Evolutionary conservation across 768 basidiomycete species (phyloP), one percentile per base, ranked within the genome.

Genomic region (Glaciozyma martinii): DNA sequence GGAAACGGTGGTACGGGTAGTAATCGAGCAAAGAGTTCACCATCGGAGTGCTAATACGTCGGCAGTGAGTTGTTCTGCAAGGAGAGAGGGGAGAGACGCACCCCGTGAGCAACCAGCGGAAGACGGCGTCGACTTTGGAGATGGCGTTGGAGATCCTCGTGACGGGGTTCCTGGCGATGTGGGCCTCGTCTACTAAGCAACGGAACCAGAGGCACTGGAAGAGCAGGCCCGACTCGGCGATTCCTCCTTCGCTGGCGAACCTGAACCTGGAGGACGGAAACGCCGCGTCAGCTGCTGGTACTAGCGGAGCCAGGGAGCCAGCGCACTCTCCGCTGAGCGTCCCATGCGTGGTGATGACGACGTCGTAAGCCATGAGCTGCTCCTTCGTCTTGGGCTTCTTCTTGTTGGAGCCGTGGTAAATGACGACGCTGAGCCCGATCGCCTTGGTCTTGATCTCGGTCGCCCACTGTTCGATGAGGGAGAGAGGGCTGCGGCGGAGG

Each of bases 131-230:
- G 23, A 92, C 79, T 18, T 80, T 87, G 66, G 84, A 88, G 64
- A 88, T 88, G 0, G 88, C 90, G 30, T 85, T 71, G 5, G 89
- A 84, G 37, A 83, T 83, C 72, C 90, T 88, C 2, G 80, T 87
- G 46, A 81, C 85, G 56, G 83, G 80, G 72, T 92, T 91, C 79
- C 91, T 91, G 78, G 92, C 91, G 72, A 87, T 89, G 74, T 93
- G 55, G 16, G 42, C 46, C 27, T 78, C 23, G 78, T 77, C 66
- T 77, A 76, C 53, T 70, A 71, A 61, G 7, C 5, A 6, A 13
- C 37, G 37, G 12, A 12, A 40, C 10, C 10, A 40, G 10, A 40
- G 37, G 37, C 37, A 40, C 37, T 40, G 37, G 37, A 40, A 40
- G 37, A 50, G 49, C n/a, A 50, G 12, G 49, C 49, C 49, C 8